Percentiles rank a stretch among this genome's conserved stretches.
These are phyloP conservation scores for Boechera stricta DNA, from an alignment of 345 rosid species.

Conservation along the genomic window DNA sequence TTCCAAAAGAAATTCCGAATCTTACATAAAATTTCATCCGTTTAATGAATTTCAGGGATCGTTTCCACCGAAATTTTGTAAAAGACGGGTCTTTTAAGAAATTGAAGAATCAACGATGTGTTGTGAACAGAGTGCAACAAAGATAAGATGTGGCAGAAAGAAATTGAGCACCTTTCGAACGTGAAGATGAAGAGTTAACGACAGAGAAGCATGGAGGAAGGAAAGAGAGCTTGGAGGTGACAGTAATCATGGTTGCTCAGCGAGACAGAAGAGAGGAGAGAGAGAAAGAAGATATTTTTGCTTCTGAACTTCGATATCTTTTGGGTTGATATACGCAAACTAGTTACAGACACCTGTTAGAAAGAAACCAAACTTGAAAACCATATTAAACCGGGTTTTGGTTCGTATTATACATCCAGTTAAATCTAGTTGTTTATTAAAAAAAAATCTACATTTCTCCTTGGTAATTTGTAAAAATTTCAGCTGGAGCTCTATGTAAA, in stretches of 20 bases:
- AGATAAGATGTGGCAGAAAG: constrained; percentile 11
- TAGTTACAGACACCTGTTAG: constrained; percentile 21
- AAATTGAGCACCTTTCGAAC: constrained; percentile 56
- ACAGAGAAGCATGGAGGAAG: constrained; percentile 43
- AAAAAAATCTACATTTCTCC: background rate
- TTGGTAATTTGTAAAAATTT: background rate
- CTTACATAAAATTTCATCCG: background rate
- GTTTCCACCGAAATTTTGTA: background rate
- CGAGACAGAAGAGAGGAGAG: constrained; percentile 2
- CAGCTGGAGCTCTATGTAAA: background rate
- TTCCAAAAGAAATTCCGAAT: background rate
- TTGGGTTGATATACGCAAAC: background rate
- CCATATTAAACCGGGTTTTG: constrained; percentile 12
- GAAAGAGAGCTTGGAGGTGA: constrained; percentile 50
- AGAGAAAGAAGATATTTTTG: constrained; percentile 32
- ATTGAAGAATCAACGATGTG: constrained; percentile 13
- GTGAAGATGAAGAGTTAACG: constrained; percentile 46
- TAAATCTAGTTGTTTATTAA: background rate
- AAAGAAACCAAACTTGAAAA: background rate
- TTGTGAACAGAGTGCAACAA: constrained; percentile 7
- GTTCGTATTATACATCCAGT: background rate
- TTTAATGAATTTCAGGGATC: background rate
- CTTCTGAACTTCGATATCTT: constrained; percentile 17
- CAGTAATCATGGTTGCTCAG: constrained; percentile 47
- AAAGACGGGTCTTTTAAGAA: constrained; percentile 18